Base-by-base conservation (phyloP, 1,284 basidiomycete species). In the Fistulinella cinereoalba region DNA sequence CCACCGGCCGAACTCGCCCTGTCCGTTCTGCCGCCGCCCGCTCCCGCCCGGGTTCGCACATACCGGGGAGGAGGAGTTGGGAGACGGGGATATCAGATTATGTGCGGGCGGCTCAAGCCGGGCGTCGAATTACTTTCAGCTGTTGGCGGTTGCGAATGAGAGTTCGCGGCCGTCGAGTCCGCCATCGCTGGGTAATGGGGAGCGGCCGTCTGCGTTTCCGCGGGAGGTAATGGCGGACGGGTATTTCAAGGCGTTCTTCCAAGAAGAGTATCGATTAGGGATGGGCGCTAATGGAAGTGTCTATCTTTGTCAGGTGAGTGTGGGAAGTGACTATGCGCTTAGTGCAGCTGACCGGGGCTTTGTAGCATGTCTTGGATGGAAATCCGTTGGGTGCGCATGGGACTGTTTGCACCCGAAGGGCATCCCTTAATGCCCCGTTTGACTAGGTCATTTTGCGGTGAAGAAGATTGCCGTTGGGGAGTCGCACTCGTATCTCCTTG, bases 391-490 rank as follows among this genome's bases (percentile, higher is more conserved):
- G 87, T 79, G 36, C 45, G 52, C 39, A 43, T 38, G 12, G 22
- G 19, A 4, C 28, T 40, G 10, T 38, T 31, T 37, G 6, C 43
- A 9, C 47, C 15, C 42, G 13, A 42, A 6, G 10, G 3, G 11
- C 27, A 44, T 41, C 28, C 38, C 40, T 16, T n/a, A 56, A 36
- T 41, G 55, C 52, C 52, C 63, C 34, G 37, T 19, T 49, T 25
- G 23, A 59, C 43, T 46, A 83, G 86, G 85, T 24, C 81, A 83
- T 56, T 94, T 93, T 62, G 94, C 94, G 0, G 89, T 97, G 43
- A 97, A 97, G 71, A 97, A 96, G 66, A 92, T 97, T 28, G 92
- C 93, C 0, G 88, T 97, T 0, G 93, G 94, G 27, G 82, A 91
- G 56, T 93, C 89, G 0, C 86, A 90, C 56, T 73, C 81, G 0